These are phyloP conservation scores for Aaosphaeria pasadenensis DNA, from an alignment of 2,329 filamentous ascomycete genomes.

Conservation along the genomic window DNA sequence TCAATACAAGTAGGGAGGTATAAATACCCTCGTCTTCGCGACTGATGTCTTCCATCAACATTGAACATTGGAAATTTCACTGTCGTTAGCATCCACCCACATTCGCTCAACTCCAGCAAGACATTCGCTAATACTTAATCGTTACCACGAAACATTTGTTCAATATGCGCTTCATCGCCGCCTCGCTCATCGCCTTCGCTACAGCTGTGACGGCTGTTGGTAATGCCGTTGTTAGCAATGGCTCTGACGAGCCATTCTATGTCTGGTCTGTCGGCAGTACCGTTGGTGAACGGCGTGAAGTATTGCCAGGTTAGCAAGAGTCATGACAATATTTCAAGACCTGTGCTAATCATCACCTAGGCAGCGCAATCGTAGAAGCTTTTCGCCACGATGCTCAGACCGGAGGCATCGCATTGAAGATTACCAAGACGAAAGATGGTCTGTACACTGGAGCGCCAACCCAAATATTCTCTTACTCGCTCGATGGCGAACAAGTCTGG, in stretches of 20 bases:
- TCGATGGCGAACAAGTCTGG: constrained; percentile 20
- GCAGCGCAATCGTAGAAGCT: constrained; percentile 13
- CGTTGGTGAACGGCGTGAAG: constrained; percentile 10
- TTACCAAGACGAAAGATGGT: constrained; percentile 17
- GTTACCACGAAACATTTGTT: neutral
- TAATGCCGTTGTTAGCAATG: constrained; percentile 22
- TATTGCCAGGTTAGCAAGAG: constrained; percentile 12
- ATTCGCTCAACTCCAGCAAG: neutral
- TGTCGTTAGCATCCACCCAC: too few relatives aligned
- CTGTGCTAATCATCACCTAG: constrained; percentile 7
- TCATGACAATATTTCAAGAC: neutral
- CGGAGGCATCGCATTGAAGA: constrained; percentile 26
- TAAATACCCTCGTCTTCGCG: too few relatives aligned
- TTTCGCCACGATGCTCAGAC: constrained; percentile 15
- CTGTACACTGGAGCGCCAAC: constrained; percentile 16
- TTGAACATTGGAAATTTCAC: too few relatives aligned
- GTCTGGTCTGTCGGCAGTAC: constrained; percentile 21
- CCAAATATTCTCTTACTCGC: constrained; percentile 22
- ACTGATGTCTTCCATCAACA: too few relatives aligned
- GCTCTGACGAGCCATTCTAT: constrained; percentile 16
- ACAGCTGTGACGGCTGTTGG: constrained; percentile 18
- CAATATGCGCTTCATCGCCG: constrained; percentile 12
- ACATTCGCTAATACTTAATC: neutral
- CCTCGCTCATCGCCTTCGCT: constrained; percentile 8
- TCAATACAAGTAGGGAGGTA: too few relatives aligned